Evolutionary conservation across 495 filamentous ascomycete species (phyloP), one percentile per base, ranked within the genome.

Genomic region (Tetracladium marchalianum): DNA sequence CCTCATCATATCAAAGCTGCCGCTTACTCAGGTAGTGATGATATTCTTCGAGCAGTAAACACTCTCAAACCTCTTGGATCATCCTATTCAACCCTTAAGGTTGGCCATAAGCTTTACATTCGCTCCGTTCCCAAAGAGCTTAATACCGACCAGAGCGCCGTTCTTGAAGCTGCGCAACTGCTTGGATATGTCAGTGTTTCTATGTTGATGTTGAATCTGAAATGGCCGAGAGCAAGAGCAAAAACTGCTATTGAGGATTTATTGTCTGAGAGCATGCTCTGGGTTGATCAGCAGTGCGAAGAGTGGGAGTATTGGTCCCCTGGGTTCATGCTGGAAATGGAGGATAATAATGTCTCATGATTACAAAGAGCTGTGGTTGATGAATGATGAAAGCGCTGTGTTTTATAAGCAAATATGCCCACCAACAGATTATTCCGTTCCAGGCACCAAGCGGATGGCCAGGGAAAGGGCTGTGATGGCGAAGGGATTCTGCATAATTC

Each of bases 291-390:
- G 40, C 90, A 97, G 63, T 80, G 77, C 13, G 70, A 73, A 7
- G 90, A 97, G 67, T 87, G 80, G 56, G 92, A 97, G 65, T 99
- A 95, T 58, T 99, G 92, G 93, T 89, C 84, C 43, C 93, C 92
- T 0, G 73, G 77, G 5, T 81, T 77, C 39, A 76, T 80, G 50
- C 62, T 67, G 40, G 64, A 67, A 43, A 43, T 44, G 8, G 41
- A 44, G 7, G 34, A 44, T 31, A 39, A 37, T 9, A 54, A 46
- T 41, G 33, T 7, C 4, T 27, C 27, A 7, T 54, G 41, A 27
- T 27, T 27, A 27, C 7, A 7, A 27, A 27, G 22, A 27, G 22
- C 22, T 27, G 7, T 27, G 22, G 7, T 27, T 3, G 7, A 27
- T 7, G 22, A 27, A 27, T 27, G 3, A 27, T 27, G 22, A 27